A percentile compares a stretch with the other conserved stretches of the same genome.
phyloP scores from a whole-genome alignment of 805 yeast species.

The Starmerella vitae region DNA sequence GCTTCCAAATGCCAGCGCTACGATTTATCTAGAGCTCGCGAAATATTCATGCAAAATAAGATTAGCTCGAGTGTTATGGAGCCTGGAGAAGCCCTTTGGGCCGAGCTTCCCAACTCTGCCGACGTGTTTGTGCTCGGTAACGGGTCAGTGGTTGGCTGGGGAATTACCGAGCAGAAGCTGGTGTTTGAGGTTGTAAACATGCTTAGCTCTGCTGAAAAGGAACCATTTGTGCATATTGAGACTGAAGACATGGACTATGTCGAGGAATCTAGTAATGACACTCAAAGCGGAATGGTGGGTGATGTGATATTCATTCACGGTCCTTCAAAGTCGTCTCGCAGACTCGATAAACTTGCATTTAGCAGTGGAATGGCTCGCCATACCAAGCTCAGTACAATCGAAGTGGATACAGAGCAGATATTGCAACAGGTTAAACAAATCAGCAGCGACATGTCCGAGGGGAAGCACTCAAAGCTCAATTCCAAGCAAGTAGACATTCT shows the following conservation, averaged over 20 bases:
- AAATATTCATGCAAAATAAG: slow-evolving; percentile 30
- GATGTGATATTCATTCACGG: slow-evolving; percentile 62
- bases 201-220: slow-evolving; percentile 36
- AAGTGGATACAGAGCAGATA: slow-evolving; percentile 55
- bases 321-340: slow-evolving; percentile 32
- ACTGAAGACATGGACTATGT: slow-evolving; percentile 80
- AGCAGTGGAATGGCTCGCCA: slow-evolving; percentile 79
- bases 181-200: slow-evolving; percentile 32
- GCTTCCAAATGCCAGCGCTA: slow-evolving; percentile 62
- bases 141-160: slow-evolving; percentile 81
- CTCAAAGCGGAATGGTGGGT: slow-evolving; percentile 41
- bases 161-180: slow-evolving; percentile 46
- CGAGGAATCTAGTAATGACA: slow-evolving; percentile 29
- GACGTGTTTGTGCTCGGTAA: slow-evolving; percentile 53
- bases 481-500: slow-evolving; percentile 43
- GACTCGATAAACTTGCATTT: slow-evolving; percentile 75
- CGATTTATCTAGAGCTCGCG: slow-evolving; percentile 38
- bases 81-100: slow-evolving; percentile 31
- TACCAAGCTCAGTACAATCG: slow-evolving; percentile 71
- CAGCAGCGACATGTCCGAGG: slow-evolving; percentile 54
- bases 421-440: slow-evolving; percentile 48
- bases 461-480: slow-evolving; percentile 37
- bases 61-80: slow-evolving; percentile 33
- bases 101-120: slow-evolving; percentile 42
- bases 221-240: slow-evolving; percentile 40